Conservation (phyloP, 352 stramenopile species). For the Globisporangium cystogenes region DNA sequence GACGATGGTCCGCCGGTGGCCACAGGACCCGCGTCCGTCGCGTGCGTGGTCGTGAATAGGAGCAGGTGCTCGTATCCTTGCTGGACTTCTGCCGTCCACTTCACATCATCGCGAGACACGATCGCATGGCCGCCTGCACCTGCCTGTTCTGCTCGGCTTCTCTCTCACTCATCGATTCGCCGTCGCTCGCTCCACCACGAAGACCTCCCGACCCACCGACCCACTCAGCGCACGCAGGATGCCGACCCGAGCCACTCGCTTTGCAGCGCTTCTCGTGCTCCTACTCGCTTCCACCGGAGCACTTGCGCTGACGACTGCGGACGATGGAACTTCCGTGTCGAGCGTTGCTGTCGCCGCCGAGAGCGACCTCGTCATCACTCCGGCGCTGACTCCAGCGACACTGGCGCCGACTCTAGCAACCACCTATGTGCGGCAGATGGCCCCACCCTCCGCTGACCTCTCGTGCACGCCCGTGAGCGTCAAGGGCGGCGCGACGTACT, state of each 20-base stretch:
- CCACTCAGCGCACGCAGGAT: not conserved
- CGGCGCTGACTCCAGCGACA: too few relatives aligned
- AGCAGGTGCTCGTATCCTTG: too few relatives aligned
- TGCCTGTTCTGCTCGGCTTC: not conserved
- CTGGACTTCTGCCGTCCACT: too few relatives aligned
- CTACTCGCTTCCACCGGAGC: not conserved
- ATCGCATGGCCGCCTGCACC: not conserved
- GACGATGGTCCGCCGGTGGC: too few relatives aligned
- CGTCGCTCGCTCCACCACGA: constrained; percentile 1
- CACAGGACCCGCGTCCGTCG: too few relatives aligned
- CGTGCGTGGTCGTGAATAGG: too few relatives aligned
- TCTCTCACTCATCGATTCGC: not conserved
- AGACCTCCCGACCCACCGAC: not conserved
- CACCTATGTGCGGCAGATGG: not conserved
- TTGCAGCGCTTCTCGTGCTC: constrained; percentile 3
- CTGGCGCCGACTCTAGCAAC: not conserved
- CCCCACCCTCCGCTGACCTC: not conserved
- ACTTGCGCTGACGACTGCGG: not conserved
- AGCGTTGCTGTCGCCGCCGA: not conserved
- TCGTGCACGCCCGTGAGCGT: constrained; percentile 31
- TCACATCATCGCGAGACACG: too few relatives aligned
- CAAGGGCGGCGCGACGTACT: constrained; percentile 38
- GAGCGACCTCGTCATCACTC: not conserved
- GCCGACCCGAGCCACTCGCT: not conserved
- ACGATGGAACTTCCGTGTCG: not conserved